Evolutionary conservation across 176 grass and related monocot species (phyloP).

Genomic region (Oryza glumipatula): DNA sequence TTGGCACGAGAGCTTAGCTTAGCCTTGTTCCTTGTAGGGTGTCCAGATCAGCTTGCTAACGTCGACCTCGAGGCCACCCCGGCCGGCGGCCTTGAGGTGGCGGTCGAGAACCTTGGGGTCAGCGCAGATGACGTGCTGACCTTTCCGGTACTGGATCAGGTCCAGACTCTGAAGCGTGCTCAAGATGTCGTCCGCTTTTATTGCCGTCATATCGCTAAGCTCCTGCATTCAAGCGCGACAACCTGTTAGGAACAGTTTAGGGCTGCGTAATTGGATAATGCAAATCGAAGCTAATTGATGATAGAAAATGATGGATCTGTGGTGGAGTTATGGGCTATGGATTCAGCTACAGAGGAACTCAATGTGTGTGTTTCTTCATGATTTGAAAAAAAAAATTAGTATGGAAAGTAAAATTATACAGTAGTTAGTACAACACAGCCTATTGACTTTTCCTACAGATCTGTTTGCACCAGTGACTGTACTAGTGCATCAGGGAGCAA

Average conservation of each 20-base stretch:
- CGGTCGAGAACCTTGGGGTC: constrained; percentile 94
- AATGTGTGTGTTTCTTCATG: neutral
- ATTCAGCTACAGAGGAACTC: neutral
- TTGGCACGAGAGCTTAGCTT: constrained; percentile 1
- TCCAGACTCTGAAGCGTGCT: constrained; percentile 86
- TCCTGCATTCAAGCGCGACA: constrained; percentile 56
- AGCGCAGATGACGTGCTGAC: constrained; percentile 93
- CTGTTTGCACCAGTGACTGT: neutral
- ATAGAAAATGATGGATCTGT: neutral
- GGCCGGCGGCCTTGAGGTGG: constrained; percentile 88
- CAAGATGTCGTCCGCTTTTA: constrained; percentile 93
- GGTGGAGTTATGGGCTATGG: neutral
- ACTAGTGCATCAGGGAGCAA: constrained; percentile 20
- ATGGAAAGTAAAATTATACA: neutral
- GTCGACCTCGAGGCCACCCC: constrained; percentile 87
- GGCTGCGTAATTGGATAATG: neutral
- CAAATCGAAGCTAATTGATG: no score
- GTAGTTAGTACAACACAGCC: neutral
- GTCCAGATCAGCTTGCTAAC: constrained; percentile 98
- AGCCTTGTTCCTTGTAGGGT: constrained; percentile 96
- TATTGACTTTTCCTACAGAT: neutral
- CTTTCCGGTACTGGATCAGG: constrained; percentile 93
- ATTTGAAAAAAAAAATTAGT: neutral
- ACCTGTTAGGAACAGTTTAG: constrained; percentile 22
- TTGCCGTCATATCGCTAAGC: constrained; percentile 96